A percentile compares a stretch with the other conserved stretches of the same genome.
phyloP scores from a whole-genome alignment of 2,329 filamentous ascomycete species.

The Calonectria fujianensis region DNA sequence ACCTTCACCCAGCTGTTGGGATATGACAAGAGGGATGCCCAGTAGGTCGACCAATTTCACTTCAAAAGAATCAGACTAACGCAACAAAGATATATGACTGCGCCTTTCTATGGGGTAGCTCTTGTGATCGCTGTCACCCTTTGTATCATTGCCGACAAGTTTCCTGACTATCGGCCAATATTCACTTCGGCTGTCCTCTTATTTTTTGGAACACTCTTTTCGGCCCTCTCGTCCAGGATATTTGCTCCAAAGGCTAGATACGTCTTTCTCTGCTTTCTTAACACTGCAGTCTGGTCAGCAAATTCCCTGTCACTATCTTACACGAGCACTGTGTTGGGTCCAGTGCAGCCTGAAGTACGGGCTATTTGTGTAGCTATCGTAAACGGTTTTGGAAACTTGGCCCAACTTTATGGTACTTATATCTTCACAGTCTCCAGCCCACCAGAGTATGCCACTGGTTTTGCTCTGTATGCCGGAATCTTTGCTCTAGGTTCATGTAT shows the following conservation, averaged over 20 bases:
- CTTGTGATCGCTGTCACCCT: neutral
- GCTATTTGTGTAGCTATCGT: neutral
- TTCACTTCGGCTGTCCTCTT: neutral
- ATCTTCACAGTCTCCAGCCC: neutral
- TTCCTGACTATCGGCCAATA: conserved; percentile 2
- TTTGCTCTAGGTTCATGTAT: neutral
- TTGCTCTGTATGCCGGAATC: neutral
- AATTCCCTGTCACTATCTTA: neutral
- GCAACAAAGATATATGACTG: neutral
- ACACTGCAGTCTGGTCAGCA: neutral
- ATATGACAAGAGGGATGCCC: neutral
- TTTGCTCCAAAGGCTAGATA: conserved; percentile 1
- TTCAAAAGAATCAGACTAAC: neutral
- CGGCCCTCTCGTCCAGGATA: neutral
- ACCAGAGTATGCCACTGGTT: neutral
- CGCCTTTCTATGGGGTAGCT: neutral
- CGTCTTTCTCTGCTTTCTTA: neutral
- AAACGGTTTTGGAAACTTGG: neutral
- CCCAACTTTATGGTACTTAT: conserved; percentile 4
- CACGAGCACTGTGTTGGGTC: neutral
- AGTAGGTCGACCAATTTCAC: neutral
- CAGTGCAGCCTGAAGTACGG: neutral
- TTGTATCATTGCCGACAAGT: neutral
- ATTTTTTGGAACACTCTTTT: neutral
- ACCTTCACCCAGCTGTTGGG: neutral